Conservation (phyloP, 2,329 filamentous ascomycete genomes). For the Cytospora schulzeri region DNA sequence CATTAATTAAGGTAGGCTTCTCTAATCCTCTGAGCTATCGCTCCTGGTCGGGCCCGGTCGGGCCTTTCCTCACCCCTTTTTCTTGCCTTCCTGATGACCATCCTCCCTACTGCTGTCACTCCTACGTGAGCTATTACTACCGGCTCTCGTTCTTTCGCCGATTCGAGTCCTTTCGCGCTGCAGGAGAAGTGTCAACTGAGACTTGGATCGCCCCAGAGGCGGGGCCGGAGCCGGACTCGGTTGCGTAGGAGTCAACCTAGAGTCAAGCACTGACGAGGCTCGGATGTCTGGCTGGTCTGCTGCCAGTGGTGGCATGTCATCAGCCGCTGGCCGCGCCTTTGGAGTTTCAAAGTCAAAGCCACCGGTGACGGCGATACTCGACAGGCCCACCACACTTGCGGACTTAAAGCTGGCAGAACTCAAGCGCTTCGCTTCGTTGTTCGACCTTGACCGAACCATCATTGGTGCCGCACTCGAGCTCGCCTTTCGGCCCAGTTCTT, state of each 20-base stretch:
- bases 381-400: slow-evolving; percentile 30
- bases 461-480: slow-evolving; percentile 3
- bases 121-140: slow-evolving; percentile 9
- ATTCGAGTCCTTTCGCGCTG: slow-evolving; percentile 52
- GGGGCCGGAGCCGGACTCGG: slow-evolving; percentile 48
- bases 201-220: slow-evolving; percentile 60
- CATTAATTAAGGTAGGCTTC: background rate
- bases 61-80: background rate
- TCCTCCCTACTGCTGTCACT: slow-evolving; percentile 4
- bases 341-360: slow-evolving; percentile 34
- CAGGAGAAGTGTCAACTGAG: slow-evolving; percentile 60
- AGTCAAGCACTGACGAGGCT: slow-evolving; percentile 39
- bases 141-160: slow-evolving; percentile 29
- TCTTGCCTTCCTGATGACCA: slow-evolving; percentile 7
- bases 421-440: slow-evolving; percentile 26
- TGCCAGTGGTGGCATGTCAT: slow-evolving; percentile 24
- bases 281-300: slow-evolving; percentile 32
- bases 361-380: slow-evolving; percentile 31
- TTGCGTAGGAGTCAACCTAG: slow-evolving; percentile 51
- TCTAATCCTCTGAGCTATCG: background rate
- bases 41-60: background rate
- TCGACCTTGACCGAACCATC: slow-evolving; percentile 26
- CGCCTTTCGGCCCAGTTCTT: background rate
- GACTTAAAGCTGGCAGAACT: slow-evolving; percentile 29
- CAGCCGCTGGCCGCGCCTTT: slow-evolving; percentile 17